Evolutionary conservation across 1,284 basidiomycete species (phyloP).

Genomic region (Leccinum ponderosum): DNA sequence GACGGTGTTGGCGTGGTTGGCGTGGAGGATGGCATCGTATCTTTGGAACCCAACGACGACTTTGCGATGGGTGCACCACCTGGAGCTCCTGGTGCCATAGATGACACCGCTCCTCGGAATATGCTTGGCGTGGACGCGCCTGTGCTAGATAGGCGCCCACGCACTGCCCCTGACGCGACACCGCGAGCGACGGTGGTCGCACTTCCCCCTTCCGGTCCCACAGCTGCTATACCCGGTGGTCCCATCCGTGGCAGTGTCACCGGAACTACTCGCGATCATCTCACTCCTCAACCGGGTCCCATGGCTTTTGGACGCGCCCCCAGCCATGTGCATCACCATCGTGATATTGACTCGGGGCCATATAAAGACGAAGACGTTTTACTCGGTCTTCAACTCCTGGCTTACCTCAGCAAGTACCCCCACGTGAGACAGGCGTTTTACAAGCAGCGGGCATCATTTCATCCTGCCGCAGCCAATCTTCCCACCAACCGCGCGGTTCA

Average conservation of each 20-base stretch:
- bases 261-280: slow-evolving; percentile 20
- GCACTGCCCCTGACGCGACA: slow-evolving; percentile 39
- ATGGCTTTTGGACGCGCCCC: slow-evolving; percentile 26
- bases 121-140: slow-evolving; percentile 31
- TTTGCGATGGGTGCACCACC: slow-evolving; percentile 86
- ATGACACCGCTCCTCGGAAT: slow-evolving; percentile 35
- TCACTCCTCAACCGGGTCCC: slow-evolving; percentile 17
- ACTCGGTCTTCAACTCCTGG: slow-evolving; percentile 88
- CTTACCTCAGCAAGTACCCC: slow-evolving; percentile 97
- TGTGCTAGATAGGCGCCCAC: slow-evolving; percentile 27
- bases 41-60: slow-evolving; percentile 72
- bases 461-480: slow-evolving; percentile 60
- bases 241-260: slow-evolving; percentile 12
- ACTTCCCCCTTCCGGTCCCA: slow-evolving; percentile 31
- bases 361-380: slow-evolving; percentile 97
- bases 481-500: slow-evolving; percentile 10
- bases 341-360: slow-evolving; percentile 49
- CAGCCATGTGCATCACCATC: slow-evolving; percentile 28
- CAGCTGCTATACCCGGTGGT: slow-evolving; percentile 11
- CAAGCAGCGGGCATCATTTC: slow-evolving; percentile 73
- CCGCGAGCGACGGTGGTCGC: slow-evolving; percentile 41
- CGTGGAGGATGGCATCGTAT: slow-evolving; percentile 71
- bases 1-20: slow-evolving; percentile 47
- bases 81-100: slow-evolving; percentile 76
- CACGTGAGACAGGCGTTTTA: slow-evolving; percentile 98